Evolutionary conservation across 2,329 filamentous ascomycete species (phyloP), one percentile per base, ranked within the genome.

Genomic region (Grosmannia penicillata): DNA sequence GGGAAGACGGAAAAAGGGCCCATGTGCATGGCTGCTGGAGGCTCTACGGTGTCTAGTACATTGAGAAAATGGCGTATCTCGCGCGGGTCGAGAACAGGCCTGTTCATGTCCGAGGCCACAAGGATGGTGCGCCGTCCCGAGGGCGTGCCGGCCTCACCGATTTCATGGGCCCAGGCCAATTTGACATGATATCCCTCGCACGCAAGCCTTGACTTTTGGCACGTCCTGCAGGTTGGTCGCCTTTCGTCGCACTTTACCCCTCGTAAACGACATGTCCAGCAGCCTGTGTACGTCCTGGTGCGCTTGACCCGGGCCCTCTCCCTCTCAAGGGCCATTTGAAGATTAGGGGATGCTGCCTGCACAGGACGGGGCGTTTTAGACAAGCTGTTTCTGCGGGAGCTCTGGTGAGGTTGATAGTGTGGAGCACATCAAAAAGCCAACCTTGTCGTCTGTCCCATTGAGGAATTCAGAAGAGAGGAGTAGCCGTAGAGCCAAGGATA

Each of bases 171-270:
- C 27, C 27, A 29, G 27, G 17, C 27, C 27, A 29, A 9, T 9
- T 29, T 29, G 4, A 29, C 27, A 29, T 31, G 15, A 17, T 38
- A 38, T 13, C 36, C 29, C 11, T 25, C 36, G 30, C 36, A 38
- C 7, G 9, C 29, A 9, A 31, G 29, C 7, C 23, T 18, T 4
- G 11, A 13, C 29, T 26, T 25, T 5, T 10, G 6, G 28, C 36
- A 37, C 21, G 6, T 11, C 6, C 4, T 11, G 36, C 36, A 37
- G 3, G 14, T 8, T 4, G 36, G 36, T 9, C 17, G 15, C n/a
- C 17, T 24, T 22, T 38, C 36, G 29, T 38, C 36, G 17, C 36
- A 38, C 21, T 38, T 38, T 28, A 32, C 19, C 11, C 22, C 17
- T 18, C 36, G 36, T 14, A 15, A 31, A 17, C 29, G 28, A 18